Evolutionary conservation across 331 rosid species (phyloP).

Genomic region (Rosa hybrid): DNA sequence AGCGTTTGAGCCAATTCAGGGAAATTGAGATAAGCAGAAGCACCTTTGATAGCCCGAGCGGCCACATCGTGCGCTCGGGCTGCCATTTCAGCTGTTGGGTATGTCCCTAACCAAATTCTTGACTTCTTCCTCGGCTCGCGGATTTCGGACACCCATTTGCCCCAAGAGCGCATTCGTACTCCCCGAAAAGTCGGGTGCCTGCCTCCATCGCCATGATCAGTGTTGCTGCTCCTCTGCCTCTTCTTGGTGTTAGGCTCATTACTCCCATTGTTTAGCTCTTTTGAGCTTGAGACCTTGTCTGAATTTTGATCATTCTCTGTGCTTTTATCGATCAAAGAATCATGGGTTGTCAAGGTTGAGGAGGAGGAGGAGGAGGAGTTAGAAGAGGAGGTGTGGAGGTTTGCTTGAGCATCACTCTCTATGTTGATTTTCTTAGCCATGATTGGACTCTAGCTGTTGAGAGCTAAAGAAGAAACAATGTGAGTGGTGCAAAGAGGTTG

Average conservation of each 20-base stretch:
- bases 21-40: constrained; percentile 74
- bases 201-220: constrained; percentile 18
- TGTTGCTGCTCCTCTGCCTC: constrained; percentile 32
- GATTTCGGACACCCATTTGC: constrained; percentile 89
- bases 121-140: constrained; percentile 90
- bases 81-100: constrained; percentile 85
- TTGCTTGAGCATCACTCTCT: constrained; percentile 57
- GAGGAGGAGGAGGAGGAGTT: constrained; percentile 19
- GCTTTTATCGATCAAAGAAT: constrained; percentile 23
- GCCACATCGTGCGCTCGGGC: constrained; percentile 96
- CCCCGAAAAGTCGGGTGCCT: constrained; percentile 69
- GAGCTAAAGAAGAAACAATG: constrained; percentile 38
- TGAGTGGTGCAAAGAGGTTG: constrained; percentile 39
- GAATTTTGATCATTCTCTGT: constrained; percentile 9
- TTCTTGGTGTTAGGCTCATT: constrained; percentile 31
- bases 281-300: constrained; percentile 11
- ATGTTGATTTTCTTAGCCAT: constrained; percentile 48
- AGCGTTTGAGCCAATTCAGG: constrained; percentile 59
- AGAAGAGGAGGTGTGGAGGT: constrained; percentile 12
- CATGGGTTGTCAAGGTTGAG: constrained; percentile 2
- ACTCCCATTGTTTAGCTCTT: constrained; percentile 22
- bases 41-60: constrained; percentile 76
- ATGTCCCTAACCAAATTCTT: constrained; percentile 93
- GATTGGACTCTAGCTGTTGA: constrained; percentile 16
- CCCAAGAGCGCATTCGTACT: constrained; percentile 81